Evolutionary conservation across 768 basidiomycete species (phyloP).

Genomic region (Suillus weaverae): DNA sequence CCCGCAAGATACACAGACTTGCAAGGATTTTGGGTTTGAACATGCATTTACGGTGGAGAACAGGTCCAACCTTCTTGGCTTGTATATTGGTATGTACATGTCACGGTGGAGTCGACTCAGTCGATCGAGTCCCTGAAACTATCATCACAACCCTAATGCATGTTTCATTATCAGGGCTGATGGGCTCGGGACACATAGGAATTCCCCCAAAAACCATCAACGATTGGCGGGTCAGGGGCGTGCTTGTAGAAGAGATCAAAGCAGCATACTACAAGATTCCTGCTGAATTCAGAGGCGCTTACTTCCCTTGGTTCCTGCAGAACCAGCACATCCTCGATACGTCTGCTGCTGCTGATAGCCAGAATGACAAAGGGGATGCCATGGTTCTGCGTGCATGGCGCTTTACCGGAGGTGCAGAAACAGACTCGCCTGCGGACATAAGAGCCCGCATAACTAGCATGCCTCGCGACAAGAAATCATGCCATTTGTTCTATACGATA

Average conservation of each 20-base stretch:
- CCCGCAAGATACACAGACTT: conserved; percentile 34
- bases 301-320: conserved; percentile 38
- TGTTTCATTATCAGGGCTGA: conserved; percentile 20
- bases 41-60: conserved; percentile 19
- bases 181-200: conserved; percentile 12
- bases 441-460: background rate
- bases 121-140: background rate
- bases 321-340: conserved; percentile 33
- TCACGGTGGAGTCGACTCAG: background rate
- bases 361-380: background rate
- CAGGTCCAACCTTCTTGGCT: conserved; percentile 26
- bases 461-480: background rate
- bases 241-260: conserved; percentile 36
- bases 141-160: too few relatives aligned
- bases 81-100: conserved; percentile 24
- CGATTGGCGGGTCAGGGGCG: conserved; percentile 34
- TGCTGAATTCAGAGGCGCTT: conserved; percentile 21
- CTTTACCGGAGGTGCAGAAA: conserved; percentile 11
- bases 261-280: conserved; percentile 28
- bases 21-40: conserved; percentile 37
- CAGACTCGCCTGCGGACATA: conserved; percentile 2
- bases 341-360: background rate
- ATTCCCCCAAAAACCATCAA: conserved; percentile 31
- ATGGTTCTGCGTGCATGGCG: conserved; percentile 10
- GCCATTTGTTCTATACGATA: conserved; percentile 2